phyloP scores from a whole-genome alignment of 1,139 yeast species.

The Taphrina deformans region DNA sequence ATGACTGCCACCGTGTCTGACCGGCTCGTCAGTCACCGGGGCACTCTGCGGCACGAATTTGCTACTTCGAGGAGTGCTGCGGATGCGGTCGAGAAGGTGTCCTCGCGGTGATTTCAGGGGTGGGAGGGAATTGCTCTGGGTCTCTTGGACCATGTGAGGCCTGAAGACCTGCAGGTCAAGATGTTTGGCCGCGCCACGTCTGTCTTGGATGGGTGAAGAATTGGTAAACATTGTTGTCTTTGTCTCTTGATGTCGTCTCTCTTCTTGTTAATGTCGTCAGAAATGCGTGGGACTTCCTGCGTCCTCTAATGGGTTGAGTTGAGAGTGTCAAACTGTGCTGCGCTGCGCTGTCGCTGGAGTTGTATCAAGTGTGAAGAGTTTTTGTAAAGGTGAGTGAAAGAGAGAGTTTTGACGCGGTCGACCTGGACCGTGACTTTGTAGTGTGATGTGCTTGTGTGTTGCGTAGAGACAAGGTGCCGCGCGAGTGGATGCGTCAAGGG shows the following conservation, averaged over 20 bases:
- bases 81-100: conserved; percentile 18
- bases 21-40: background rate
- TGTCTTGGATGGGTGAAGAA: background rate
- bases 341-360: background rate
- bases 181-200: conserved; percentile 5
- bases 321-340: too few relatives aligned
- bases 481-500: too few relatives aligned
- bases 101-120: conserved; percentile 21
- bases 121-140: background rate
- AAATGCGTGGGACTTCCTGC: background rate
- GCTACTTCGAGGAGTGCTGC: conserved; percentile 13
- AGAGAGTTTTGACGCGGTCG: background rate
- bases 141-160: background rate
- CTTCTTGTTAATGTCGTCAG: too few relatives aligned
- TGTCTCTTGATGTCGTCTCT: background rate
- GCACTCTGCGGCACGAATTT: background rate
- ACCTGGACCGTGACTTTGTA: conserved; percentile 7
- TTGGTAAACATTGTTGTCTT: background rate
- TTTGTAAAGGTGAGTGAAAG: background rate
- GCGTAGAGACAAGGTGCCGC: background rate
- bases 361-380: background rate
- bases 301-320: too few relatives aligned
- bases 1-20: background rate
- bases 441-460: too few relatives aligned
- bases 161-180: background rate